Base-by-base conservation (phyloP, 768 basidiomycete species). In the Neoboletus magnificus region DNA sequence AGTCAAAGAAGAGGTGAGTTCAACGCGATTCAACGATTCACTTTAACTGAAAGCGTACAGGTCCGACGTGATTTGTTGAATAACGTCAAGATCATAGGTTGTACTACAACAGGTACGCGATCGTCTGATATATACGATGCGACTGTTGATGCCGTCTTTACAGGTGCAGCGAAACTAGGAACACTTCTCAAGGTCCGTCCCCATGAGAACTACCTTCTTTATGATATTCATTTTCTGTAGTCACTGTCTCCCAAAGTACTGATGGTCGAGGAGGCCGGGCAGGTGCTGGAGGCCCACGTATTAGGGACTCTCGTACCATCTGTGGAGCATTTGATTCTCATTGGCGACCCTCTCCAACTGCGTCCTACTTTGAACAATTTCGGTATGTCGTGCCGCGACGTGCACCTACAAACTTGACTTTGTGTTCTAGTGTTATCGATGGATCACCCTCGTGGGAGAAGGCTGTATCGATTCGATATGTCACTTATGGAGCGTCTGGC, bases 231-330 rank as follows among this genome's bases (percentile, higher is more conserved):
- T 16, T 16, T 15, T 32, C 52, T 13, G 22, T 11, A 88, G 86
- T 79, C 80, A 15, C 64, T 89, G 6, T 71, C 65, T 5, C 88
- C 88, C 0, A 78, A 76, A 32, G 80, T 89, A 0, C 65, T 90
- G 45, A 71, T 91, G 46, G 85, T 91, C 0, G 89, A 92, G 67
- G 90, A 91, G 65, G 89, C 90, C 0, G 90, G 89, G 0, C 89
- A 92, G 69, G 86, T 91, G 2, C 76, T 91, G 29, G 89, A 91
- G 69, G 85, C 89, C 4, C 89, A 91, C 58, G 77, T 91, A 16
- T 67, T 91, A 6, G 81, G 80, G 3, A 80, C 77, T 36, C 74
- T 90, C 1, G 86, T 87, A 3, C 77, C 79, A 0, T 81, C 83
- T 4, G 78, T 91, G 0, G 78, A 90, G 55, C 89, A 91, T 37